Base-by-base conservation (phyloP, 2,329 filamentous ascomycete species). In the Claviceps fusiformis region DNA sequence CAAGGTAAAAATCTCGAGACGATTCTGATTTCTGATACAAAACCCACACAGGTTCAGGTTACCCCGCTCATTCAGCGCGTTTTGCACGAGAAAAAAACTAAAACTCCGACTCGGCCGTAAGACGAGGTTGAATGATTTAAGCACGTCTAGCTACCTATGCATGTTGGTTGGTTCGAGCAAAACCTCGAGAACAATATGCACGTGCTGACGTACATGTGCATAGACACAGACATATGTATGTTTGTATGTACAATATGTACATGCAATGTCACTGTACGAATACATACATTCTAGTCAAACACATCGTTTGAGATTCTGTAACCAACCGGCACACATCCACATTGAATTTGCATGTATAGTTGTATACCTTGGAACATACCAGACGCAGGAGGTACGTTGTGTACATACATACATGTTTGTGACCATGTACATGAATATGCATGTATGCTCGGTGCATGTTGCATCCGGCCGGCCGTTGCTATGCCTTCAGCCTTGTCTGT, bases 81-180 rank as follows among this genome's bases (percentile, higher is more conserved):
- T 48, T 5, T 24, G 41, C 27, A 33, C 17, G n/a, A n/a, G n/a
- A n/a, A n/a, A n/a, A n/a, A n/a, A 15, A 15, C 37, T 15, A 39
- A 39, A 44, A 29, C 15, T 50, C 45, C 55, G 55, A 53, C 51
- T 54, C 51, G 47, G 51, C 55, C 47, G 51, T 41, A 29, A 44
- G n/a, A 15, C 10, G 17, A 50, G 10, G 37, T 50, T 43, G 45
- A 11, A 45, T 46, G 44, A 46, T 46, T 27, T 9, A 27, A 17
- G 24, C 54, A 37, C 31, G 24, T 55, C 11, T 47, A 10, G n/a
- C n/a, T n/a, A n/a, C 5, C 37, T n/a, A 53, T 46, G 51, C 39
- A 43, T 46, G 46, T 39, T 47, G 29, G 39, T 49, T 43, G 44
- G 37, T n/a, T n/a, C n/a, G n/a, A 54, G 39, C 35, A 43, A 24